Percentiles rank a stretch among this genome's conserved stretches.
Evolutionary conservation across 192 early-diverging fungal genomes (phyloP).

Genomic region (Coemansia javaensis): DNA sequence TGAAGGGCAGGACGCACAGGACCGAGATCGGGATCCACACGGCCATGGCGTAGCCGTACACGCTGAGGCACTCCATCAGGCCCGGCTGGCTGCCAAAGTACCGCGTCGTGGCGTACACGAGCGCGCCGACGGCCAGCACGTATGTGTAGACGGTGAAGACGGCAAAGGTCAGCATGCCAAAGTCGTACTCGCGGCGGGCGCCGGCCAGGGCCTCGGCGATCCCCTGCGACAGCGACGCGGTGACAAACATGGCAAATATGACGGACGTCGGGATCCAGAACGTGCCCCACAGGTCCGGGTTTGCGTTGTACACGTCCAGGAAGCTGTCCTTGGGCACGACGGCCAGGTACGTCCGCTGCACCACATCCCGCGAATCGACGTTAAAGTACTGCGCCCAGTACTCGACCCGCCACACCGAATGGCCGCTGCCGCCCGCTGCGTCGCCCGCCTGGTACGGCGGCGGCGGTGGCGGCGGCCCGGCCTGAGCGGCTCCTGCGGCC

Average conservation of each 20-base stretch:
- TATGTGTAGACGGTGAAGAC: slow-evolving; percentile 80
- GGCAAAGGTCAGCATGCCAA: slow-evolving; percentile 78
- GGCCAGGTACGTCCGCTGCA: slow-evolving; percentile 65
- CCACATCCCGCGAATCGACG: slow-evolving; percentile 79
- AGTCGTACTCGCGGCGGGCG: slow-evolving; percentile 64
- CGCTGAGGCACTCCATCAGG: slow-evolving; percentile 80
- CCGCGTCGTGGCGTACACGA: slow-evolving; percentile 76
- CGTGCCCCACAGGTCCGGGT: slow-evolving; percentile 96
- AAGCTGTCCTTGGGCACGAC: slow-evolving; percentile 75
- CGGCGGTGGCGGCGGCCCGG: neutral
- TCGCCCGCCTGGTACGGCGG: slow-evolving; percentile 33
- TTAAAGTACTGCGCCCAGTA: slow-evolving; percentile 91
- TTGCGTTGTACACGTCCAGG: slow-evolving; percentile 67
- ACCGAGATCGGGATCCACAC: slow-evolving; percentile 88
- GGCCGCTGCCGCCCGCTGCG: slow-evolving; percentile 7
- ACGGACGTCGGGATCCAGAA: slow-evolving; percentile 98
- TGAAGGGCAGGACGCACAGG: slow-evolving; percentile 76
- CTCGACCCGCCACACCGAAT: slow-evolving; percentile 80
- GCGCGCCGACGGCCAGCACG: slow-evolving; percentile 59
- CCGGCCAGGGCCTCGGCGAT: slow-evolving; percentile 65
- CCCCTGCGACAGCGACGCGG: slow-evolving; percentile 81
- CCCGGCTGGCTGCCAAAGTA: slow-evolving; percentile 80
- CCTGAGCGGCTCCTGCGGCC: too few relatives aligned
- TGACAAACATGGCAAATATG: slow-evolving; percentile 93
- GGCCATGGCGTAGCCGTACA: slow-evolving; percentile 89